Conservation (phyloP, 108 stramenopile genomes). For the Fragilariopsis cylindrus region DNA sequence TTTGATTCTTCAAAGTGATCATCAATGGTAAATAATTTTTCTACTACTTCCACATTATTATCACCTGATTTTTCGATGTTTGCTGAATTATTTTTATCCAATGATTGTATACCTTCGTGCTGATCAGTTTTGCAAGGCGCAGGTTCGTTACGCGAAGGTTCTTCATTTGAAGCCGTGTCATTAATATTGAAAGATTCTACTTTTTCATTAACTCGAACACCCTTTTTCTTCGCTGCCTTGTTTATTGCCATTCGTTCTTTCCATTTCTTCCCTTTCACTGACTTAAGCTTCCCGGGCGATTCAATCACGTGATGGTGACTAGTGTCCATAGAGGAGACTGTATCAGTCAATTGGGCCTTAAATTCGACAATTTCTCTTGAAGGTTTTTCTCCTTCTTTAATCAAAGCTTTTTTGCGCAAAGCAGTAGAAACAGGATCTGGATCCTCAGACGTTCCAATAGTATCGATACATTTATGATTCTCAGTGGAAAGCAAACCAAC, state of each 20-base stretch:
- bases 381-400: neutral
- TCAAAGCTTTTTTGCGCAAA: neutral
- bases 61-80: too few species aligned
- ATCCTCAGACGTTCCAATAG: slow-evolving; percentile 4
- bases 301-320: slow-evolving; percentile 21
- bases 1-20: neutral
- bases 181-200: too few species aligned
- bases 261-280: slow-evolving; percentile 16
- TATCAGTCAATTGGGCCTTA: slow-evolving; percentile 11
- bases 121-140: too few species aligned
- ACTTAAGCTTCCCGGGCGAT: slow-evolving; percentile 7
- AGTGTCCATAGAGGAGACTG: slow-evolving; percentile 7
- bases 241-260: slow-evolving; percentile 11
- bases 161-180: too few species aligned
- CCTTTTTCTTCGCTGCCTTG: slow-evolving; percentile 2
- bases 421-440: neutral
- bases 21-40: too few species aligned
- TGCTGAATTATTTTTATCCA: too few species aligned
- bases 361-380: neutral
- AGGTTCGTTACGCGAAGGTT: too few species aligned
- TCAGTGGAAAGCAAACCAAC: neutral
- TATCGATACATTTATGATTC: neutral
- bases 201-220: neutral
- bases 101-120: too few species aligned
- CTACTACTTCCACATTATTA: too few species aligned